Conservation (phyloP, 2,329 filamentous ascomycete genomes). For the Botrytis hyacinthi region DNA sequence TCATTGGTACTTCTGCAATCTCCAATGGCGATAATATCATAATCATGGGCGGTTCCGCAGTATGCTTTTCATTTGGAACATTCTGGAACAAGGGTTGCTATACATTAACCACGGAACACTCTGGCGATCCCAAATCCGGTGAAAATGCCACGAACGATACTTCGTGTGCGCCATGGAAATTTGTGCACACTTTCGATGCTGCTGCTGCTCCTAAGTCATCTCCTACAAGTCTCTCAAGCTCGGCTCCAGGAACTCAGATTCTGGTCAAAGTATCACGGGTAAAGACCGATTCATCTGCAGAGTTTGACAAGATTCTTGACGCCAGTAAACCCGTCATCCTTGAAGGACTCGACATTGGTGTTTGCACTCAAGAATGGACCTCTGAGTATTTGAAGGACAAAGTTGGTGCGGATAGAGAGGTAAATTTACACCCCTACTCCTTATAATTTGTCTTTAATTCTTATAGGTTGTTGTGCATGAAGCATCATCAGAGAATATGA, state of each 20-base stretch:
- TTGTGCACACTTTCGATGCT: constrained; percentile 27
- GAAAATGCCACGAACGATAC: not conserved
- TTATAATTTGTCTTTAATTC: constrained; percentile 24
- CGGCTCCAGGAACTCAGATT: not conserved
- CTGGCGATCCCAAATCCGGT: not conserved
- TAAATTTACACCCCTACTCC: constrained; percentile 38
- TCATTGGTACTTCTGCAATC: constrained; percentile 65
- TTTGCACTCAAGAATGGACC: constrained; percentile 67
- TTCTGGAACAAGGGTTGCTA: constrained; percentile 67
- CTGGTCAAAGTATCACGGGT: constrained; percentile 50
- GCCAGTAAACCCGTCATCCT: constrained; percentile 63
- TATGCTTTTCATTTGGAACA: constrained; percentile 88
- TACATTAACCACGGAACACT: constrained; percentile 20
- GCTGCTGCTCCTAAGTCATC: not conserved
- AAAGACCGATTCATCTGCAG: constrained; percentile 49
- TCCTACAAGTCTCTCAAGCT: not conserved
- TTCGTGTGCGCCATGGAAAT: constrained; percentile 27
- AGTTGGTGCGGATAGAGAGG: constrained; percentile 60
- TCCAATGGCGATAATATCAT: constrained; percentile 51
- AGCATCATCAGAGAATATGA: constrained; percentile 64
- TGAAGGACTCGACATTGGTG: constrained; percentile 62
- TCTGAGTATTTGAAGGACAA: constrained; percentile 62
- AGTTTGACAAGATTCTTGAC: constrained; percentile 60
- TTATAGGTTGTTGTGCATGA: constrained; percentile 71
- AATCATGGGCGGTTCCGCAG: constrained; percentile 75